These are phyloP conservation scores for Magnaporthales sp. DNA, from an alignment of 2,329 filamentous ascomycete genomes.

Conservation along the genomic window DNA sequence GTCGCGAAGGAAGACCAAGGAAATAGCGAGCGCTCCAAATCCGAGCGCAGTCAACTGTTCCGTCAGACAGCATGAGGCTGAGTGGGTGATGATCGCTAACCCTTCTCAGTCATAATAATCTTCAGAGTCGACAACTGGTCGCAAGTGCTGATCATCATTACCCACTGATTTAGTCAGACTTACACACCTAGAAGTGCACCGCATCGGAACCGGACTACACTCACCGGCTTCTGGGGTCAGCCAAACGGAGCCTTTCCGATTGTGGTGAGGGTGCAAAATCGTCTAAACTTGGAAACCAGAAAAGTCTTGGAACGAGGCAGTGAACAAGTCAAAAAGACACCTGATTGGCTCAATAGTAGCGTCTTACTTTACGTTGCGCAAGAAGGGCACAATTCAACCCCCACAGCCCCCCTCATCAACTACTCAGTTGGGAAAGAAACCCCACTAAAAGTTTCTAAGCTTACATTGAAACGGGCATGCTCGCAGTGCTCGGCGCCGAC, in stretches of 20 bases:
- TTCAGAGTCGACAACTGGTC: neutral
- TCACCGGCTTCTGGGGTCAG: neutral
- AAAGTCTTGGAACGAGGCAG: neutral
- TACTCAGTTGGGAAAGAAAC: neutral
- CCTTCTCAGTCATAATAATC: neutral
- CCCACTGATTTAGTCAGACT: neutral
- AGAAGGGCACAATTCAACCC: neutral
- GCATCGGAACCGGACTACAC: neutral
- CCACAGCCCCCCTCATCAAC: neutral
- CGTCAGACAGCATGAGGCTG: neutral
- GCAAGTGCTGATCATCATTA: neutral
- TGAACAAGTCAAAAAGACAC: neutral
- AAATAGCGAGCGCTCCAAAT: neutral
- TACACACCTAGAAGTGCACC: neutral
- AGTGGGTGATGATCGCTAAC: neutral
- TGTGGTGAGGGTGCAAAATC: neutral
- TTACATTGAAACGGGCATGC: neutral
- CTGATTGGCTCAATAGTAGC: neutral
- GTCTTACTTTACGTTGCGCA: neutral
- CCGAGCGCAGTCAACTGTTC: neutral
- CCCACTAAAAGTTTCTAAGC: neutral
- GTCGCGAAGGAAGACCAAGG: neutral
- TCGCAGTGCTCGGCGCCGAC: too few species aligned
- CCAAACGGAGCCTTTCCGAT: neutral
- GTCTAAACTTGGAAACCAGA: neutral